These are phyloP conservation scores for Crotalaria pallida DNA, from an alignment of 306 rosid species.

Conservation along the genomic window DNA sequence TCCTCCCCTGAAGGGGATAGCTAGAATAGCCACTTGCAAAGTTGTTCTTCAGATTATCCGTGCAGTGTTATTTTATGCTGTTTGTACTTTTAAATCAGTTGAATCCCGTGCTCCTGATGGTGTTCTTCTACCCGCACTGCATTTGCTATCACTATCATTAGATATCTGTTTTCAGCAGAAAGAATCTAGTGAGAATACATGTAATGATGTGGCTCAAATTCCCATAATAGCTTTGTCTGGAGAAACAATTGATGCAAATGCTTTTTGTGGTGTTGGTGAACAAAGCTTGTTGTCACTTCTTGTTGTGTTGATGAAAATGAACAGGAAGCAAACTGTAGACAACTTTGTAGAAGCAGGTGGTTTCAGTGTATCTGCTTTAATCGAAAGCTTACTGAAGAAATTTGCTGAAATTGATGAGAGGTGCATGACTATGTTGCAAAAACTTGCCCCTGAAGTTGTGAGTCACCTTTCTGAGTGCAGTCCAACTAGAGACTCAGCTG, in stretches of 20 bases:
- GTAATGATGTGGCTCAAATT: conserved; percentile 37
- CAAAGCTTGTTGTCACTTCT: conserved; percentile 90
- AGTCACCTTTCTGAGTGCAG: conserved; percentile 38
- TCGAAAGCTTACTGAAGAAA: conserved; percentile 73
- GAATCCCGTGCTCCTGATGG: conserved; percentile 89
- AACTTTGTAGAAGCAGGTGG: conserved; percentile 56
- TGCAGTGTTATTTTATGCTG: conserved; percentile 83
- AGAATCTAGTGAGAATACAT: conserved; percentile 38
- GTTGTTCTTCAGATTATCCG: conserved; percentile 69
- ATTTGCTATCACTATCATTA: conserved; percentile 73
- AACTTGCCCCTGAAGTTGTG: conserved; percentile 72
- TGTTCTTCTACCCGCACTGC: conserved; percentile 80
- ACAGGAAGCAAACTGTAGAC: conserved; percentile 45
- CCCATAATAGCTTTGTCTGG: conserved; percentile 65
- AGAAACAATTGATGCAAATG: conserved; percentile 46
- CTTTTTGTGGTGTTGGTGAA: conserved; percentile 48
- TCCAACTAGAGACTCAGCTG: conserved; percentile 39
- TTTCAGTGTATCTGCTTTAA: conserved; percentile 58
- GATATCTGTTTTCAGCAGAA: conserved; percentile 68
- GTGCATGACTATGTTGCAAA: conserved; percentile 66
- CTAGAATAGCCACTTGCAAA: conserved; percentile 86
- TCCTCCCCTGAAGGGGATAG: conserved; percentile 68
- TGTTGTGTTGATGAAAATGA: conserved; percentile 67
- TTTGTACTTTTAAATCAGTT: conserved; percentile 47
- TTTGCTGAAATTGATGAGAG: conserved; percentile 68